phyloP scores from a whole-genome alignment of 2,329 filamentous ascomycete genomes.

The Thermoascus crustaceus region DNA sequence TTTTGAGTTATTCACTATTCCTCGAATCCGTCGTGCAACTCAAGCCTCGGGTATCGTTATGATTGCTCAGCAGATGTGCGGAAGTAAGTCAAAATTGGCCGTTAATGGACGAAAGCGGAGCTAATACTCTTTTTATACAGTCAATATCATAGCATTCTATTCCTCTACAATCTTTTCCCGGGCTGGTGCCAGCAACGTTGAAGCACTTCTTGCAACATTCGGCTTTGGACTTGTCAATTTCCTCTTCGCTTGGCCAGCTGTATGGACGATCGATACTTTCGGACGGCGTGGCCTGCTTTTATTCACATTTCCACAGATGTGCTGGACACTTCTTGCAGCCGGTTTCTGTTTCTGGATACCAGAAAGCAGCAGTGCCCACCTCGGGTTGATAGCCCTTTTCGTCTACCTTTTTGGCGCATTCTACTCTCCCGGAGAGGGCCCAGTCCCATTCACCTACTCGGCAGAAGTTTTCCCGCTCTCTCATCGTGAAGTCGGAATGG shows the following conservation, averaged over 20 bases:
- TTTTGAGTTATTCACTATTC: constrained; percentile 42
- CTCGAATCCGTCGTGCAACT: constrained; percentile 53
- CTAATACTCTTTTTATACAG: no score
- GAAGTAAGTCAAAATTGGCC: no score
- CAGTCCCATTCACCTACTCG: constrained; percentile 45
- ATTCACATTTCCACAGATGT: constrained; percentile 62
- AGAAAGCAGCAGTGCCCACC: constrained; percentile 33
- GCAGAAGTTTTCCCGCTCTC: constrained; percentile 50
- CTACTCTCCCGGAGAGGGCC: constrained; percentile 57
- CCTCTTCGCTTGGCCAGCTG: constrained; percentile 55
- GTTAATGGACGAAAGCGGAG: no score
- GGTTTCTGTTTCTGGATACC: constrained; percentile 51
- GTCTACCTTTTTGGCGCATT: constrained; percentile 58
- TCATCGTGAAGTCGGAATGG: constrained; percentile 46
- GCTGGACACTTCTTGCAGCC: constrained; percentile 55
- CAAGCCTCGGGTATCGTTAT: constrained; percentile 72
- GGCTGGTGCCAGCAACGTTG: constrained; percentile 47
- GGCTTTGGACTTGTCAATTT: constrained; percentile 60
- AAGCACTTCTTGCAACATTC: constrained; percentile 55
- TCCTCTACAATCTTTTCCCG: constrained; percentile 51
- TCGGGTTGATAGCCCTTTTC: constrained; percentile 52
- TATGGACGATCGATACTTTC: constrained; percentile 60
- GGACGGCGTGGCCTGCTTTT: constrained; percentile 55
- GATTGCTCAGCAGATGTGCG: constrained; percentile 67
- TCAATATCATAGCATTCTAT: constrained; percentile 72